Evolutionary conservation across 2,329 filamentous ascomycete species (phyloP), one percentile per base, ranked within the genome.

Genomic region (Calonectria crousiana): DNA sequence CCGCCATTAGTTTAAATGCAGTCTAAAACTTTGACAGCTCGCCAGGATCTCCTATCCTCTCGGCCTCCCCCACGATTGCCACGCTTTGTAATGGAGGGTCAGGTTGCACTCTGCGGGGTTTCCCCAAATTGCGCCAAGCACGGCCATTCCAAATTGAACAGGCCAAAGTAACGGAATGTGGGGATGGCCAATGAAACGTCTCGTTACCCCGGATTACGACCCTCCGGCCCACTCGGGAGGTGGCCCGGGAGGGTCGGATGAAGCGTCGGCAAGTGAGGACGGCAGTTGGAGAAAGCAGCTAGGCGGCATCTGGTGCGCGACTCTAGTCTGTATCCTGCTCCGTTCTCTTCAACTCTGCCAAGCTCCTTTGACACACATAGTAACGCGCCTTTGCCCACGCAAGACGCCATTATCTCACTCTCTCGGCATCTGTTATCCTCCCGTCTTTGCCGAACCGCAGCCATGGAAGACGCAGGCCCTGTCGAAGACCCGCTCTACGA

Each of bases 401-500:
- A 62, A 28, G 34, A 62, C 56, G 56, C 56, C 56, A 41, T 69
- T n/a, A 41, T 28, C 10, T 34, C 26, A 47, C 44, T 47, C 44
- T 20, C 34, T 41, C 49, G 65, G 30, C n/a, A 34, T 26, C 32
- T 34, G 44, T 62, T 69, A 44, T 38, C 32, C 70, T 10, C 34
- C 36, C n/a, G n/a, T 47, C 44, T 23, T 9, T 38, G 30, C 28
- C 66, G 47, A 23, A 47, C 10, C 44, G 44, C 10, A 44, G 28
- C 69, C 58, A 72, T 73, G 71, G 67, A 51, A 32, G 51, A 69
- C 60, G 26, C 34, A 9, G 47, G 67, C 51, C 51, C 67, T 14
- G 51, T 23, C 41, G 51, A 69, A 23, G 67, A 67, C 67, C 67
- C 60, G 67, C 71, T 47, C 32, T 62, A 52, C 51, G 60, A 73